Evolutionary conservation across 371 early-diverging fungal species (phyloP).

Genomic region (Rhizopus sp.): DNA sequence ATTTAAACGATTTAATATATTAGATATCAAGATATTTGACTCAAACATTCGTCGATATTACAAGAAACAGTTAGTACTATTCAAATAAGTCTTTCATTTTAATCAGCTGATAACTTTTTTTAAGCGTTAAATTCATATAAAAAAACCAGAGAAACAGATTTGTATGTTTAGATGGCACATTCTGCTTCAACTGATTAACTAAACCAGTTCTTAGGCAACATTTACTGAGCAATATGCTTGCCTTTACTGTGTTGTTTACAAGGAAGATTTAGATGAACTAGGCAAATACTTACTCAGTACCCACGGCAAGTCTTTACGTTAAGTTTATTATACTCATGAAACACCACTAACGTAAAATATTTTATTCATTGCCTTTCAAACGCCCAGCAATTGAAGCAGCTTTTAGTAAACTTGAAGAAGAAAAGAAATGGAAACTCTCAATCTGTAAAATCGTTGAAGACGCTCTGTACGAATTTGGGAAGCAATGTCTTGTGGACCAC

Average conservation of each 20-base stretch:
- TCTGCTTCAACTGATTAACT: conserved; percentile 2
- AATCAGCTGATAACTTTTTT: conserved; percentile 6
- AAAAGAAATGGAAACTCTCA: too few species aligned
- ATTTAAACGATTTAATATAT: neutral
- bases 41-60: neutral
- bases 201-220: conserved; percentile 1
- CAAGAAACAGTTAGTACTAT: neutral
- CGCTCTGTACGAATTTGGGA: too few species aligned
- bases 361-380: conserved; percentile 3
- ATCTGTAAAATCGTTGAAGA: too few species aligned
- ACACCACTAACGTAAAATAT: conserved; percentile 1
- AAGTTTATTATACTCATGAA: neutral
- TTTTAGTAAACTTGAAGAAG: too few species aligned
- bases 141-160: conserved; percentile 3
- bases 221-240: conserved; percentile 5
- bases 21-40: neutral
- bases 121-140: conserved; percentile 7
- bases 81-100: neutral
- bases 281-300: neutral
- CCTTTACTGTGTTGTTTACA: conserved; percentile 2
- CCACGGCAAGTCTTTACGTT: neutral
- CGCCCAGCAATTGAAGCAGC: neutral
- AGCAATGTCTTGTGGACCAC: too few species aligned
- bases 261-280: conserved; percentile 4
- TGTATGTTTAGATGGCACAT: conserved; percentile 7